These are phyloP conservation scores for Penicillium manginii DNA, from an alignment of 495 filamentous ascomycete species.

Conservation along the genomic window DNA sequence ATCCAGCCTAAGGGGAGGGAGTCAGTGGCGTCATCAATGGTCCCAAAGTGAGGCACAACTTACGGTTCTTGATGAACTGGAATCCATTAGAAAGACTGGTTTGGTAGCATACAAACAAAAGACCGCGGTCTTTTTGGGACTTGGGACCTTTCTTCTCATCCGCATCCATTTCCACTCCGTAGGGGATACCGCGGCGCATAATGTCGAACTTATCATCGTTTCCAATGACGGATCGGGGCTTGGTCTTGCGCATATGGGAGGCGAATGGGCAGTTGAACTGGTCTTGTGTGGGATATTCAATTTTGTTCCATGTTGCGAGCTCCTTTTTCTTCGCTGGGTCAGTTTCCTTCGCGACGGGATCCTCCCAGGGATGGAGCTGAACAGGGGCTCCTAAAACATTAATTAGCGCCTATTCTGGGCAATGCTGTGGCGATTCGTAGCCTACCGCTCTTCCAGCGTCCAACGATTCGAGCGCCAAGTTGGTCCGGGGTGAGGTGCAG, in stretches of 20 bases:
- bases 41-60: background rate
- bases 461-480: constrained; percentile 44
- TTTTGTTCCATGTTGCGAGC: constrained; percentile 33
- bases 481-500: constrained; percentile 30
- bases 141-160: constrained; percentile 17
- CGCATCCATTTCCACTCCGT: constrained; percentile 38
- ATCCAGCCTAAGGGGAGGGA: constrained; percentile 13
- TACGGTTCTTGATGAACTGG: constrained; percentile 14
- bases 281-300: constrained; percentile 21
- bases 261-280: constrained; percentile 43
- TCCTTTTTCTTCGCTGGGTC: constrained; percentile 5
- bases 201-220: constrained; percentile 28
- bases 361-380: constrained; percentile 34
- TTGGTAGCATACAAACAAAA: constrained; percentile 17
- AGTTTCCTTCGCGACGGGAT: constrained; percentile 10
- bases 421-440: background rate
- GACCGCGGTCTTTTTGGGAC: constrained; percentile 11
- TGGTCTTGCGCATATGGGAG: constrained; percentile 48
- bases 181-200: constrained; percentile 47
- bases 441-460: constrained; percentile 48
- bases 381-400: constrained; percentile 36
- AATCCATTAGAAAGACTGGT: constrained; percentile 19
- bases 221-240: constrained; percentile 38
- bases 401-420: constrained; percentile 7
- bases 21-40: background rate